A percentile compares a stretch with the other conserved stretches of the same genome.
These are phyloP conservation scores for Sporisorium exsertum DNA, from an alignment of 1,284 basidiomycete genomes.

Conservation along the genomic window DNA sequence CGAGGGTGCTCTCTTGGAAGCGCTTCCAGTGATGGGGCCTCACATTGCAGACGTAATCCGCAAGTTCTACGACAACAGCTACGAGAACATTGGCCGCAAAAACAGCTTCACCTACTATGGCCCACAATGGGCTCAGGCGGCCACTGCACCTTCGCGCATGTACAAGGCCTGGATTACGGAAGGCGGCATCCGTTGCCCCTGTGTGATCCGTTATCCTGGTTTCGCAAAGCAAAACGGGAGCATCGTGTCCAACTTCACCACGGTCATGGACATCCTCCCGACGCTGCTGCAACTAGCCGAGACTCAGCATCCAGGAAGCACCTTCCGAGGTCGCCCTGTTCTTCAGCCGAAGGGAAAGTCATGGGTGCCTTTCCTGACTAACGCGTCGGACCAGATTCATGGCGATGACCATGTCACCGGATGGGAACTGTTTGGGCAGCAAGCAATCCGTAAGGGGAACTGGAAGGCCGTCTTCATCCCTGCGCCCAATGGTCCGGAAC, in stretches of 20 bases:
- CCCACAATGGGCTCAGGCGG: slow-evolving; percentile 64
- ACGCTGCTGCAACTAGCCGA: slow-evolving; percentile 66
- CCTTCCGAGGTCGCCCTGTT: slow-evolving; percentile 16
- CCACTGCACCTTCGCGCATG: slow-evolving; percentile 63
- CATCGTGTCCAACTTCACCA: slow-evolving; percentile 57
- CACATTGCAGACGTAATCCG: slow-evolving; percentile 38
- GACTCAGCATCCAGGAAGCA: slow-evolving; percentile 21
- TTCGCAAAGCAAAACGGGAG: slow-evolving; percentile 2
- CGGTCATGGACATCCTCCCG: slow-evolving; percentile 68
- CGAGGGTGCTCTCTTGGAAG: slow-evolving; percentile 63
- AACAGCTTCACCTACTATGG: slow-evolving; percentile 61
- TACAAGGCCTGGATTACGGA: slow-evolving; percentile 65
- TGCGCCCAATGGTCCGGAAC: slow-evolving; percentile 25
- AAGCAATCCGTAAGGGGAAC: slow-evolving; percentile 58
- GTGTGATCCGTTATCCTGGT: slow-evolving; percentile 16
- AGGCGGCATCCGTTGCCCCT: slow-evolving; percentile 65
- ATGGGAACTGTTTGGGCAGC: slow-evolving; percentile 55
- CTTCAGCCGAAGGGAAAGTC: slow-evolving; percentile 17
- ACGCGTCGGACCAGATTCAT: slow-evolving; percentile 15
- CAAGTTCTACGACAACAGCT: slow-evolving; percentile 54
- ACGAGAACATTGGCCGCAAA: slow-evolving; percentile 56
- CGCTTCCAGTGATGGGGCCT: slow-evolving; percentile 48
- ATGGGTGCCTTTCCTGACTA: slow-evolving; percentile 35
- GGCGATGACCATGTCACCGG: slow-evolving; percentile 31
- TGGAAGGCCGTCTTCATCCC: slow-evolving; percentile 60